Percentiles rank a stretch among this genome's conserved stretches.
phyloP scores from a whole-genome alignment of 192 early-diverging fungal genomes.

The Lobulomyces angularis region DNA sequence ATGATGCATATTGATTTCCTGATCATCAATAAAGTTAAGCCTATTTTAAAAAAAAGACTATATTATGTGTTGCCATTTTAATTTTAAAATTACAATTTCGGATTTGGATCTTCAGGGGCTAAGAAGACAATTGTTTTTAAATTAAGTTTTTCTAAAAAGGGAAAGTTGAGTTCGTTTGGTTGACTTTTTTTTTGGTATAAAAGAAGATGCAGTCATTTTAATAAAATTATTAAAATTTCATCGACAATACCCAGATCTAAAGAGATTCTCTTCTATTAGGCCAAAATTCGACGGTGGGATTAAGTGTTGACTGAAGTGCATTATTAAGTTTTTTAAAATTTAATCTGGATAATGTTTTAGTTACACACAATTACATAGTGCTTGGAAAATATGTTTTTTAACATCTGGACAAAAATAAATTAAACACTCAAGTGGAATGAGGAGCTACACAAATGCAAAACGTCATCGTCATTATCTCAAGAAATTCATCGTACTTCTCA shows the following conservation, averaged over 20 bases:
- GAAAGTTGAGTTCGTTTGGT: constrained; percentile 99
- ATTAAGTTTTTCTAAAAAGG: constrained; percentile 91
- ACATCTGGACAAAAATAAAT: too few relatives aligned
- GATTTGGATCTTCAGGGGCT: constrained; percentile 93
- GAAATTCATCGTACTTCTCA: too few relatives aligned
- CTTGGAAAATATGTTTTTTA: too few relatives aligned
- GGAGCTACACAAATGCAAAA: too few relatives aligned
- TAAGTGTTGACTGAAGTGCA: too few relatives aligned
- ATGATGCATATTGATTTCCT: constrained; percentile 88
- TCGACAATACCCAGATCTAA: constrained; percentile 54
- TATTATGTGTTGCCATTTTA: constrained; percentile 4
- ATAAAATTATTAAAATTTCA: constrained; percentile 6
- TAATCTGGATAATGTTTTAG: too few relatives aligned
- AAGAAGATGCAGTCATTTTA: constrained; percentile 4
- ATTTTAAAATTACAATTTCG: constrained; percentile 54
- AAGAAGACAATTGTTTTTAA: constrained; percentile 90
- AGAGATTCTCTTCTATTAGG: constrained; percentile 92
- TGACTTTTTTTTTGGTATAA: too few relatives aligned
- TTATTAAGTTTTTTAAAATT: too few relatives aligned
- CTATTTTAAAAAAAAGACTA: constrained; percentile 17
- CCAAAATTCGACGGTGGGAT: too few relatives aligned
- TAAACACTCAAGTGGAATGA: too few relatives aligned
- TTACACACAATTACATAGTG: too few relatives aligned
- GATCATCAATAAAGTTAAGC: constrained; percentile 96
- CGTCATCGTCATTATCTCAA: too few relatives aligned